Conservation (phyloP, 2,329 filamentous ascomycete species). For the Clonostachys rosea region DNA sequence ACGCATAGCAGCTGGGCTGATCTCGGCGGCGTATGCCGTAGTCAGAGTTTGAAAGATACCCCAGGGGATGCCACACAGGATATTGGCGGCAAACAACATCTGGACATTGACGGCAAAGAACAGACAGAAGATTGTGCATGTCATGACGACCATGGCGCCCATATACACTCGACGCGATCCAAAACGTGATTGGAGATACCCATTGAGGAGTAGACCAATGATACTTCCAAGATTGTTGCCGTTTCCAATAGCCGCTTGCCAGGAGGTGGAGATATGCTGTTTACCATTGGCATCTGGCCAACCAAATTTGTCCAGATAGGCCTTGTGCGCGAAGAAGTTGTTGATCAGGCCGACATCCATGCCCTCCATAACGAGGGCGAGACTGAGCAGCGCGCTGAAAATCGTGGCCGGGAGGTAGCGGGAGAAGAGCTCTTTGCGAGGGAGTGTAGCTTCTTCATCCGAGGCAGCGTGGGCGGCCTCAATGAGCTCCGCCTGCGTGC, state of each 20-base stretch:
- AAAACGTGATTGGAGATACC: conserved; percentile 32
- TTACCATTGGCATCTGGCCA: conserved; percentile 20
- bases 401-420: conserved; percentile 19
- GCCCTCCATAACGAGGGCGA: conserved; percentile 21
- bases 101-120: conserved; percentile 30
- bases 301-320: conserved; percentile 24
- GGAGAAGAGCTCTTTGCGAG: conserved; percentile 21
- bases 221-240: conserved; percentile 37
- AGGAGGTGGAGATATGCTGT: conserved; percentile 34
- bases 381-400: conserved; percentile 20
- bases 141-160: conserved; percentile 25
- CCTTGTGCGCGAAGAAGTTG: conserved; percentile 27
- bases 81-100: conserved; percentile 29
- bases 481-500: conserved; percentile 17
- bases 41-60: conserved; percentile 32
- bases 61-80: conserved; percentile 36
- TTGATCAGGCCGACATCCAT: conserved; percentile 31
- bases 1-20: conserved; percentile 23
- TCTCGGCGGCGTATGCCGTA: conserved; percentile 36
- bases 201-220: conserved; percentile 38
- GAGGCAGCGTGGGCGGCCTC: conserved; percentile 21
- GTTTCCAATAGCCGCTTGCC: conserved; percentile 39
- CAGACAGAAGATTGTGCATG: conserved; percentile 31
- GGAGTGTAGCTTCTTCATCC: conserved; percentile 17
- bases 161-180: conserved; percentile 36